phyloP scores from a whole-genome alignment of 2,329 filamentous ascomycete species.

The Colletotrichum aenigma region DNA sequence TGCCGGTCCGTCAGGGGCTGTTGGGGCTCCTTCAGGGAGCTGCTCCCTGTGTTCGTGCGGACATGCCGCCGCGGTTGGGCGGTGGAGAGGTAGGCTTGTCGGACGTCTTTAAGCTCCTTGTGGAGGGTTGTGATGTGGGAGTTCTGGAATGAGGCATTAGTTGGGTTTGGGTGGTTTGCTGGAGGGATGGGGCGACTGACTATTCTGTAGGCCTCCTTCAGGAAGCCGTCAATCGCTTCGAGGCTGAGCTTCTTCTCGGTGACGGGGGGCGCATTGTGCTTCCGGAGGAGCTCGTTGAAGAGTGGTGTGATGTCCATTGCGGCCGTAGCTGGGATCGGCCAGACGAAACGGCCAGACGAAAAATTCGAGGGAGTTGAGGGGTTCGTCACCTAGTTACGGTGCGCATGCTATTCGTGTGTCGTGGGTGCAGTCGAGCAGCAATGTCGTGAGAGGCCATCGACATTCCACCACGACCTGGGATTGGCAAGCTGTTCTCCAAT shows the following conservation, averaged over 20 bases:
- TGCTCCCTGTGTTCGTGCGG: conserved; percentile 35
- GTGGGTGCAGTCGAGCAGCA: neutral
- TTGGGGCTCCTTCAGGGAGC: conserved; percentile 31
- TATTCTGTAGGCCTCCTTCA: conserved; percentile 93
- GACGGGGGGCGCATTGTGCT: conserved; percentile 58
- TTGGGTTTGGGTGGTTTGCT: neutral
- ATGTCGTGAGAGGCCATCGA: neutral
- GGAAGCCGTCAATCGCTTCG: conserved; percentile 77
- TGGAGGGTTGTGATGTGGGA: conserved; percentile 83
- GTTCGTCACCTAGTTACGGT: neutral
- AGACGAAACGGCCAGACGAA: no score
- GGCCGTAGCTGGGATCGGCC: neutral
- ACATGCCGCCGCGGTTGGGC: conserved; percentile 66
- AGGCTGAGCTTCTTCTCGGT: conserved; percentile 43
- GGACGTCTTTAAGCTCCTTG: conserved; percentile 79
- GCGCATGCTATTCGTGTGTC: neutral
- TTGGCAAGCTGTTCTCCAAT: conserved; percentile 19
- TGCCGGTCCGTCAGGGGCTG: conserved; percentile 77
- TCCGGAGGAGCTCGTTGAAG: conserved; percentile 71
- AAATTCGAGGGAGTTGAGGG: neutral
- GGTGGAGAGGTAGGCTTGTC: conserved; percentile 89
- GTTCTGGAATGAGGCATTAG: conserved; percentile 60
- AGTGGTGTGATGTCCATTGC: conserved; percentile 69
- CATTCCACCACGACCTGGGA: neutral
- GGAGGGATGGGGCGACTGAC: conserved; percentile 51